Evolutionary conservation across 2,329 filamentous ascomycete species (phyloP), one percentile per base, ranked within the genome.

Genomic region (Harringtonia lauricola): DNA sequence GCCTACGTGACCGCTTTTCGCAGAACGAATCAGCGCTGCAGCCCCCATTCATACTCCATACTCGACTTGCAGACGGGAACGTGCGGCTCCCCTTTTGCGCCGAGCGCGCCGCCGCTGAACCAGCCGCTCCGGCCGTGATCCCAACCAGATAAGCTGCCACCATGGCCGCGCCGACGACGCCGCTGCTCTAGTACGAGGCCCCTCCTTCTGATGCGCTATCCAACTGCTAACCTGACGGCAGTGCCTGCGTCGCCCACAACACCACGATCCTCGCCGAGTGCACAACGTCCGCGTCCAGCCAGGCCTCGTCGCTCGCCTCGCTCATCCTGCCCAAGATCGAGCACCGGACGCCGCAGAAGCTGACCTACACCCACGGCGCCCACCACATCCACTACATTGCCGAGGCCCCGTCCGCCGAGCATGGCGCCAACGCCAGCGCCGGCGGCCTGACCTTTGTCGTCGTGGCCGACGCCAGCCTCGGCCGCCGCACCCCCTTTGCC

Each of bases 341-440:
- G 44, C 92, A 98, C 68, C 66, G 71, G 51, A 68, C 74, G 26
- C 73, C 88, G 1, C 81, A 94, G 59, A 95, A 95, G 66, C 78
- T 94, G 52, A 96, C 90, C 43, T 95, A 94, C 68, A 94, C 87
- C 34, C 88, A 95, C 64, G 85, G 88, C 65, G 72, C 81, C 47
- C 81, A 94, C 63, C 87, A 92, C 71, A 92, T 96, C 63, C 90
- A 98, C 73, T 95, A 94, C 71, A 84, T 96, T 59, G 78, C 89
- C 57, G 85, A 92, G 59, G 80, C 87, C 1, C 81, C 87, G 10
- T 81, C 80, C 3, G 68, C 68, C 45, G 30, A 47, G 2, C 57
- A 86, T 13, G 81, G 79, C 6, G 76, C 76, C 44, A 57, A 53
- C 55, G 68, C 64, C 54, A 77, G 80, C 8, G 80, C 85, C 41